Conservation (phyloP, 2,329 filamentous ascomycete genomes). For the Tolypocladium capitatum region DNA sequence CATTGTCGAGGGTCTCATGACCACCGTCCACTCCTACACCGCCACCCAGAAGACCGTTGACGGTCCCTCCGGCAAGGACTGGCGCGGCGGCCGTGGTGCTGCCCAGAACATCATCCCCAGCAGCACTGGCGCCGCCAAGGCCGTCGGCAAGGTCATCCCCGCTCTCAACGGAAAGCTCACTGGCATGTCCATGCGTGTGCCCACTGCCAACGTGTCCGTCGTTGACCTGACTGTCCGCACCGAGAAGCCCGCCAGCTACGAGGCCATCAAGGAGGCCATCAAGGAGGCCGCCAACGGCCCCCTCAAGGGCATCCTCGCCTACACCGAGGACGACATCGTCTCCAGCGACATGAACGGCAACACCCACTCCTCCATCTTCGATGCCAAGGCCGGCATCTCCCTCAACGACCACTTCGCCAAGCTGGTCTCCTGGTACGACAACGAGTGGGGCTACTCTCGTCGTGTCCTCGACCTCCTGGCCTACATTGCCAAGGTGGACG, state of each 20-base stretch:
- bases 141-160: constrained; percentile 99
- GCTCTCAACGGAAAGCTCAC: constrained; percentile 98
- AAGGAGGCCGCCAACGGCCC: constrained; percentile 74
- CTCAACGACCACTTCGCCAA: constrained; percentile 99
- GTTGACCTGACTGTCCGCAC: constrained; percentile 92
- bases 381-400: constrained; percentile 97
- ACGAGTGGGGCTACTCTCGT: constrained; percentile 99
- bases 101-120: constrained; percentile 99
- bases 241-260: constrained; percentile 79
- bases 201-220: constrained; percentile 96
- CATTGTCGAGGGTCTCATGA: constrained; percentile 98
- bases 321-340: constrained; percentile 96
- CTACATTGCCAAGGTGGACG: constrained; percentile 70
- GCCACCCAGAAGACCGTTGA: constrained; percentile 99
- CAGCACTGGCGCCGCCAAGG: constrained; percentile 99
- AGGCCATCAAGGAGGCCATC: constrained; percentile 77
- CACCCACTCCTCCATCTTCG: constrained; percentile 91
- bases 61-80: constrained; percentile 95
- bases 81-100: constrained; percentile 96
- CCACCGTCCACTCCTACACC: constrained; percentile 99
- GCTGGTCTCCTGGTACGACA: constrained; percentile 97
- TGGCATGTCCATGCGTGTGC: constrained; percentile 99
- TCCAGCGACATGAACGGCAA: constrained; percentile 90
- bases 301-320: constrained; percentile 83
- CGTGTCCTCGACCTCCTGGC: constrained; percentile 73